Percentiles rank a stretch among this genome's conserved stretches.
Evolutionary conservation across 2,329 filamentous ascomycete genomes (phyloP).

Genomic region (Pseudogymnoascus sp.): DNA sequence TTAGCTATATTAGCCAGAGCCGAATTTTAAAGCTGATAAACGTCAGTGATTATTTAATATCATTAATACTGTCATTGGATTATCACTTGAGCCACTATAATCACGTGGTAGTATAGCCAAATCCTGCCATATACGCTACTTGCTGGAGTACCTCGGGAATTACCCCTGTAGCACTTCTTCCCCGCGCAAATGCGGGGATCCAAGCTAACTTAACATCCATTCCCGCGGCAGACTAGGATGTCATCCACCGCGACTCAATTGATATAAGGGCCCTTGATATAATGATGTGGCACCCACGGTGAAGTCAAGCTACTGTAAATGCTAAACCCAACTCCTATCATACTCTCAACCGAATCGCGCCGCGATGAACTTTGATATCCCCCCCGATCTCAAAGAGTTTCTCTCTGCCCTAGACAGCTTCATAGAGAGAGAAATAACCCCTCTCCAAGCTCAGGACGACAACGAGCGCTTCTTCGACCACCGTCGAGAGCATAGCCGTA

Average conservation of each 20-base stretch:
- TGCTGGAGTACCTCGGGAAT: constrained; percentile 1
- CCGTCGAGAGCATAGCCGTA: constrained; percentile 53
- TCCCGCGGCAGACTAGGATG: not conserved
- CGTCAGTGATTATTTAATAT: too few relatives aligned
- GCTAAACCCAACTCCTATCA: not conserved
- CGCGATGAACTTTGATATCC: constrained; percentile 49
- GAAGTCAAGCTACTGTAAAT: not conserved
- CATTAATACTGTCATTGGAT: not conserved
- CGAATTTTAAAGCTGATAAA: too few relatives aligned
- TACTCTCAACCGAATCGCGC: constrained; percentile 15
- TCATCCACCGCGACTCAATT: not conserved
- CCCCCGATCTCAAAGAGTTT: constrained; percentile 40
- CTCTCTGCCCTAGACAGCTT: constrained; percentile 47
- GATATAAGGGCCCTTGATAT: not conserved
- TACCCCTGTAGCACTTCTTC: not conserved
- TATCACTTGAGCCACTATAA: not conserved
- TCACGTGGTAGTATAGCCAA: not conserved
- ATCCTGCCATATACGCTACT: not conserved
- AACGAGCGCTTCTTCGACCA: constrained; percentile 61
- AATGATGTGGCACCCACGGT: not conserved
- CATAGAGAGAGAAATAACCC: constrained; percentile 45
- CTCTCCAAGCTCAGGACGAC: constrained; percentile 50
- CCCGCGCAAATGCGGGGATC: not conserved
- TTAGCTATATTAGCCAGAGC: too few relatives aligned
- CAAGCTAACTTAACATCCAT: not conserved